Evolutionary conservation across 495 filamentous ascomycete species (phyloP).

Genomic region (Penicillium desertorum): DNA sequence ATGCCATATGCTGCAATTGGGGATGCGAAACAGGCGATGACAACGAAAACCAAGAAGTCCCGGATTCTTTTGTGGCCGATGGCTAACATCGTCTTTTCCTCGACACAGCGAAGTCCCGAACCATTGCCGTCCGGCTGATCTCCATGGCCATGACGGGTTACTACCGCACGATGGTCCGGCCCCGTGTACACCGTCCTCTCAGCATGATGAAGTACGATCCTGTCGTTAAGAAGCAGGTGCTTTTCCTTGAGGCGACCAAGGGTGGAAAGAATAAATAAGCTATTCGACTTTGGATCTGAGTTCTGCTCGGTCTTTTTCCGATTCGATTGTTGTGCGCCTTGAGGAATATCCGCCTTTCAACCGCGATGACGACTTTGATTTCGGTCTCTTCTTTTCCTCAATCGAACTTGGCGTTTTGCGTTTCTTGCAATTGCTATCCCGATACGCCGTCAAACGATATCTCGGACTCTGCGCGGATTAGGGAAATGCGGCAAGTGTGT

Average conservation of each 20-base stretch:
- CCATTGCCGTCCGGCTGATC: constrained; percentile 87
- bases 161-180: constrained; percentile 85
- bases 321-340: neutral
- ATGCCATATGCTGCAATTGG: neutral
- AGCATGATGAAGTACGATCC: constrained; percentile 99
- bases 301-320: constrained; percentile 1
- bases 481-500: constrained; percentile 1
- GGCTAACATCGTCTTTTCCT: constrained; percentile 12
- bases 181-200: constrained; percentile 75
- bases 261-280: constrained; percentile 46
- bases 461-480: neutral
- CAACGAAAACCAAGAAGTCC: constrained; percentile 2
- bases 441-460: constrained; percentile 1
- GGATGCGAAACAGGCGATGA: neutral
- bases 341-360: neutral
- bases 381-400: neutral
- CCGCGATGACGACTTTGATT: constrained; percentile 1
- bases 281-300: neutral
- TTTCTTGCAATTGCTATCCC: neutral
- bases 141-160: constrained; percentile 99
- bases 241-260: constrained; percentile 89
- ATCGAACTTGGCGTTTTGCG: neutral
- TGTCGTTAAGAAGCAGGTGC: constrained; percentile 90
- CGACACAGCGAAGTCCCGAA: constrained; percentile 79
- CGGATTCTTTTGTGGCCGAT: neutral